A percentile compares a stretch with the other conserved stretches of the same genome.
phyloP scores from a whole-genome alignment of 805 yeast genomes.

The Sugiyamaella chiloensis region DNA sequence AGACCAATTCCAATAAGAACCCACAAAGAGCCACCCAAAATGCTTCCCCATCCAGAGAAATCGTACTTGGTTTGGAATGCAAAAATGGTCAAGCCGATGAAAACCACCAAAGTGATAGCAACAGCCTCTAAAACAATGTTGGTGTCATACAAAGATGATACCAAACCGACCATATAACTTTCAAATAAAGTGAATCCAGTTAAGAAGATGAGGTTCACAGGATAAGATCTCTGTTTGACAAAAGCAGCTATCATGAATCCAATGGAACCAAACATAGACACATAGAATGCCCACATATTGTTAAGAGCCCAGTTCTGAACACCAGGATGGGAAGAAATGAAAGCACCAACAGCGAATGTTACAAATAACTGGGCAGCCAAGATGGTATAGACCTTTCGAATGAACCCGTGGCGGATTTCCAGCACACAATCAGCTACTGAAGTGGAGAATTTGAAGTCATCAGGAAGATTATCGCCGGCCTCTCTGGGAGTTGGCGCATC shows the following conservation, averaged over 20 bases:
- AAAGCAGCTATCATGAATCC: conserved; percentile 63
- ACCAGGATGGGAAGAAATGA: conserved; percentile 44
- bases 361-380: conserved; percentile 59
- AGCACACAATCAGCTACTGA: conserved; percentile 75
- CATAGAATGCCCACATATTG: conserved; percentile 57
- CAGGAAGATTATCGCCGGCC: conserved; percentile 32
- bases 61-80: conserved; percentile 79
- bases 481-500: conserved; percentile 18
- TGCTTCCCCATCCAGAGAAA: conserved; percentile 64
- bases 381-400: conserved; percentile 75
- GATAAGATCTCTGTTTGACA: conserved; percentile 63
- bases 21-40: conserved; percentile 56
- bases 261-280: conserved; percentile 56
- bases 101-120: conserved; percentile 62
- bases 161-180: conserved; percentile 67
- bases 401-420: conserved; percentile 68
- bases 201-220: conserved; percentile 58
- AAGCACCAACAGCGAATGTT: conserved; percentile 57
- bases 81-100: conserved; percentile 71
- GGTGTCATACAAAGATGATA: conserved; percentile 60
- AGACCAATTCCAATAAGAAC: conserved; percentile 69
- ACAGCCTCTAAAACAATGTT: conserved; percentile 67
- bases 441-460: conserved; percentile 80
- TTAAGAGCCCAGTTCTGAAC: conserved; percentile 53
- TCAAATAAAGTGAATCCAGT: conserved; percentile 71